Base-by-base conservation (phyloP, 352 stramenopile species). In the Saprolegnia diclina region DNA sequence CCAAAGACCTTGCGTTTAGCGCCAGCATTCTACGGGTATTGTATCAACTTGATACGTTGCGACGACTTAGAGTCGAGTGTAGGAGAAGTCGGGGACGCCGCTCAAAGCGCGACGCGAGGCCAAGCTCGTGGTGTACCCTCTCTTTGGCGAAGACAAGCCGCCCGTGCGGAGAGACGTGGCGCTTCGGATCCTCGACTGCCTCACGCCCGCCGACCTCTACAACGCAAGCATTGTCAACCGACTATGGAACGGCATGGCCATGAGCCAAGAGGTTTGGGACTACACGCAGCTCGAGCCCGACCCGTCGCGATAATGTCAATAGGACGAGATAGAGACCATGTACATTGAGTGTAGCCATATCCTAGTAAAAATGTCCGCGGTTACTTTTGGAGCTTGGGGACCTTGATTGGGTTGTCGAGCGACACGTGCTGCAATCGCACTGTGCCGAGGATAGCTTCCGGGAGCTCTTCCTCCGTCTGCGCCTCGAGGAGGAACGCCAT, bases 401-500 rank as follows among this genome's bases (percentile, higher is more conserved):
- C 78, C 19, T 81, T 85, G 40, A 63, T 76, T 1, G 85, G 83
- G 46, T 88, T 88, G 73, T 93, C 85, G 29, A 94, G 85, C 35
- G 85, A 92, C 55, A 92, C 77, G 66, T 93, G 81, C 72, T 92
- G 82, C 73, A 95, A 73, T 16, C 88, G 86, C 53, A 94, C 86
- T 32, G 85, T 74, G 21, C 88, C 88, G 5, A 96, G 73, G 50
- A 96, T 80, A 14, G 79, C 81, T 73, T 92, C 88, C 13, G 88
- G 88, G 40, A 96, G 79, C 73, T 96, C 88, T 76, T 96, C 88
- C 54, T 94, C 85, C 9, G 75, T 81, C 63, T 95, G 85, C 0
- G 87, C 77, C 48, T 96, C 88, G 21, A 96, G 76, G 54, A 96
- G 64, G 74, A 96, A 96, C 14, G 88, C 87, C 83, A 95, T 83